These are phyloP conservation scores for Lithohypha guttulata DNA, from an alignment of 2,329 filamentous ascomycete genomes.

Conservation along the genomic window DNA sequence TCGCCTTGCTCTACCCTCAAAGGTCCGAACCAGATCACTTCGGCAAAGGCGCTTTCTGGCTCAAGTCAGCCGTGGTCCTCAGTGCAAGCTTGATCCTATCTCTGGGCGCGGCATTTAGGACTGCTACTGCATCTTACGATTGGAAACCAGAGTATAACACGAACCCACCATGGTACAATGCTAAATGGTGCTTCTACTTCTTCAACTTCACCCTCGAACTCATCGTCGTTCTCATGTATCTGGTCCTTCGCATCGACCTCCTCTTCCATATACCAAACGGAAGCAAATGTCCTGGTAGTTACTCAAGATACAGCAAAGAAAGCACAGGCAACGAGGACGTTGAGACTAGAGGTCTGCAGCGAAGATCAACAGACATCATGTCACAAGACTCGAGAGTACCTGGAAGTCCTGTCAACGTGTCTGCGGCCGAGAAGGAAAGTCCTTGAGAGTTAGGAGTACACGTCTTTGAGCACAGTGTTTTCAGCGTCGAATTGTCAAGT, in stretches of 20 bases:
- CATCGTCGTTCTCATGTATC: conserved; percentile 56
- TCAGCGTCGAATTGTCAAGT: no score
- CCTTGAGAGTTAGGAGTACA: no score
- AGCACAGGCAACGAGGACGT: not conserved
- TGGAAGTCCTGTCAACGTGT: not conserved
- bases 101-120: conserved; percentile 59
- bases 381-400: not conserved
- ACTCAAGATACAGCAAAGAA: conserved; percentile 18
- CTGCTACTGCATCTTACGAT: conserved; percentile 46
- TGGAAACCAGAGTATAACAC: conserved; percentile 33
- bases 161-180: conserved; percentile 58
- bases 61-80: conserved; percentile 56
- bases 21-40: conserved; percentile 45
- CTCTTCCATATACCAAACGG: conserved; percentile 67
- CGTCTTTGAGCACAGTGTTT: no score
- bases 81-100: conserved; percentile 50
- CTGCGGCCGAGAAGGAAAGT: not conserved
- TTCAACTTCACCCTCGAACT: conserved; percentile 71
- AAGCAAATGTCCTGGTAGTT: conserved; percentile 46
- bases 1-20: conserved; percentile 38
- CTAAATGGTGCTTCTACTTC: conserved; percentile 63
- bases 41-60: conserved; percentile 54
- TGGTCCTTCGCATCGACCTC: conserved; percentile 58
- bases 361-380: not conserved
- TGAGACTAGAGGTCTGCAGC: not conserved